phyloP scores from a whole-genome alignment of 164 flowering plant species.

The Taxillus chinensis region DNA sequence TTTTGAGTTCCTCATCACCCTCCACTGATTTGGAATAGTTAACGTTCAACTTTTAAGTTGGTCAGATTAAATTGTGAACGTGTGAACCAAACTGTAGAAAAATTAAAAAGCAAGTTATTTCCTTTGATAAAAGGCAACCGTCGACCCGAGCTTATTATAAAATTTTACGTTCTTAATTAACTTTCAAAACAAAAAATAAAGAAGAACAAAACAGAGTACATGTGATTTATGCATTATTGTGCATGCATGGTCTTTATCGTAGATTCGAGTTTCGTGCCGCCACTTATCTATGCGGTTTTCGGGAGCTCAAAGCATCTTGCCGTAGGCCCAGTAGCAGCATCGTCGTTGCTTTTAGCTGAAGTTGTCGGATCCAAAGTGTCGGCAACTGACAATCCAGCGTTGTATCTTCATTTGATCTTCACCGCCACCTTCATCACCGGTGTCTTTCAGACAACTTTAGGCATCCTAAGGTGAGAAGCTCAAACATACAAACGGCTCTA shows the following conservation, averaged over 20 bases:
- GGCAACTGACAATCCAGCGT: conserved; percentile 20
- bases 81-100: too few species aligned
- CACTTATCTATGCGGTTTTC: conserved; percentile 57
- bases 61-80: too few species aligned
- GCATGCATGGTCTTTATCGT: conserved; percentile 1
- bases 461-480: conserved; percentile 43
- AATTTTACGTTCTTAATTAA: too few species aligned
- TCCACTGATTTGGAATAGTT: too few species aligned
- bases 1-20: too few species aligned
- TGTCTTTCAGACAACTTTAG: conserved; percentile 40
- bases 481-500: background rate
- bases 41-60: too few species aligned
- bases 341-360: conserved; percentile 47
- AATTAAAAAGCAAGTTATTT: too few species aligned
- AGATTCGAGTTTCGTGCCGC: conserved; percentile 92
- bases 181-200: too few species aligned
- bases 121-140: too few species aligned
- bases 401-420: conserved; percentile 52
- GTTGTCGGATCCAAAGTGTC: conserved; percentile 28
- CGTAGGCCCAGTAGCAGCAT: conserved; percentile 72
- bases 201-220: too few species aligned
- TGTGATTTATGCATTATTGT: too few species aligned
- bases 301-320: conserved; percentile 78
- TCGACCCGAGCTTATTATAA: too few species aligned
- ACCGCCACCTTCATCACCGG: conserved; percentile 76